phyloP scores from a whole-genome alignment of 371 early-diverging fungal genomes.

The Rhizopus sp. region DNA sequence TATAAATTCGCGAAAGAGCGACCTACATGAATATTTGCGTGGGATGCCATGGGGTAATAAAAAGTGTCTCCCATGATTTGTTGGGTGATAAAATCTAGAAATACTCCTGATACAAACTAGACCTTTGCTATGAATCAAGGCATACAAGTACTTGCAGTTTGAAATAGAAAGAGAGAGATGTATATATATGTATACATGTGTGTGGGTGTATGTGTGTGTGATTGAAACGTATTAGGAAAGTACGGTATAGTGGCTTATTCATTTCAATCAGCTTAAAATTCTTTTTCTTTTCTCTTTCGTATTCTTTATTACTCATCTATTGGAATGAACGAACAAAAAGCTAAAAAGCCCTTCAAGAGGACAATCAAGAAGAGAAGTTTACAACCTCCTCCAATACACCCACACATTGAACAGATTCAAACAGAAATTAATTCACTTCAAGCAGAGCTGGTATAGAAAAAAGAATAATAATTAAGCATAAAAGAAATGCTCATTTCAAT shows the following conservation, averaged over 20 bases:
- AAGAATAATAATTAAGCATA: neutral
- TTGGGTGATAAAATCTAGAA: no score
- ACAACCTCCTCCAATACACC: conserved; percentile 6
- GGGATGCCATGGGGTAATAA: no score
- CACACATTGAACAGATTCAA: conserved; percentile 30
- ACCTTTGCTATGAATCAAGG: no score
- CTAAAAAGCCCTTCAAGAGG: neutral
- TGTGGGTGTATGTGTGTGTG: neutral
- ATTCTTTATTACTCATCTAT: neutral
- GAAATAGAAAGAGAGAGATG: no score
- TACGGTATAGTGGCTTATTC: neutral
- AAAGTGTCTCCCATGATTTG: no score
- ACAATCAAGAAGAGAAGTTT: neutral
- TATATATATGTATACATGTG: no score
- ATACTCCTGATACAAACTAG: no score
- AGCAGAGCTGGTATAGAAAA: conserved; percentile 27
- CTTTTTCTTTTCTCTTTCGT: conserved; percentile 6
- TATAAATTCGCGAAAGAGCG: no score
- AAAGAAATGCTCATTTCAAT: neutral
- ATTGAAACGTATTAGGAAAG: neutral
- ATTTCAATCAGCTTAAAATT: neutral
- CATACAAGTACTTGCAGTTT: no score
- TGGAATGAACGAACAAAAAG: neutral
- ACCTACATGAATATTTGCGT: no score
- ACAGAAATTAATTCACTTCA: conserved; percentile 22